A percentile compares a stretch with the other conserved stretches of the same genome.
These are phyloP conservation scores for Metschnikowia colocasiae DNA, from an alignment of 805 yeast genomes.

Conservation along the genomic window DNA sequence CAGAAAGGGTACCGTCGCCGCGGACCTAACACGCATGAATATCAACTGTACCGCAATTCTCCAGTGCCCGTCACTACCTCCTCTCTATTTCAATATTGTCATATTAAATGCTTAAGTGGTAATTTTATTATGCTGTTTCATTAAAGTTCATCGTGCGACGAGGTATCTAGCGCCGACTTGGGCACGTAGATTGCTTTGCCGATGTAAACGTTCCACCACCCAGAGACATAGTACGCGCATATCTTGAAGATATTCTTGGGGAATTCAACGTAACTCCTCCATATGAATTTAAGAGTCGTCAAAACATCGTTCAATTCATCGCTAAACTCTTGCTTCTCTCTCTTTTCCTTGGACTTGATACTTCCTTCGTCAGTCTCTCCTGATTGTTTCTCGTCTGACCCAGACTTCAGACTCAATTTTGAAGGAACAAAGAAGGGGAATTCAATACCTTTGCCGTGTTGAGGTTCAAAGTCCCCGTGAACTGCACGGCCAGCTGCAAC, in stretches of 20 bases:
- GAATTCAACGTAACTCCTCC: conserved; percentile 61
- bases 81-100: neutral
- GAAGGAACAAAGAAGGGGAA: conserved; percentile 34
- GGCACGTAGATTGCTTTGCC: conserved; percentile 44
- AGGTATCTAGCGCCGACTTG: conserved; percentile 8
- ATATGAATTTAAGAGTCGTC: conserved; percentile 62
- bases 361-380: conserved; percentile 9
- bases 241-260: conserved; percentile 60
- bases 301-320: conserved; percentile 52
- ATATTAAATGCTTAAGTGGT: neutral
- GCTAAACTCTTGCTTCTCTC: conserved; percentile 14
- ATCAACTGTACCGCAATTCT: too few relatives aligned
- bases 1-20: too few relatives aligned
- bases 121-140: neutral
- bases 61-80: too few relatives aligned
- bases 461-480: conserved; percentile 40
- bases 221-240: conserved; percentile 45
- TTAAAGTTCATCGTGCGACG: conserved; percentile 17
- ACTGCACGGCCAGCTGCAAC: conserved; percentile 37
- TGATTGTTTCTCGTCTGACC: neutral
- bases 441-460: conserved; percentile 30
- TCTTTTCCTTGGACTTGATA: conserved; percentile 6
- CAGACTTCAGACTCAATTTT: neutral
- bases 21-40: too few relatives aligned
- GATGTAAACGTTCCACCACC: conserved; percentile 70